Conservation (phyloP, 371 early-diverging fungal genomes). For the Mycotypha africana region DNA sequence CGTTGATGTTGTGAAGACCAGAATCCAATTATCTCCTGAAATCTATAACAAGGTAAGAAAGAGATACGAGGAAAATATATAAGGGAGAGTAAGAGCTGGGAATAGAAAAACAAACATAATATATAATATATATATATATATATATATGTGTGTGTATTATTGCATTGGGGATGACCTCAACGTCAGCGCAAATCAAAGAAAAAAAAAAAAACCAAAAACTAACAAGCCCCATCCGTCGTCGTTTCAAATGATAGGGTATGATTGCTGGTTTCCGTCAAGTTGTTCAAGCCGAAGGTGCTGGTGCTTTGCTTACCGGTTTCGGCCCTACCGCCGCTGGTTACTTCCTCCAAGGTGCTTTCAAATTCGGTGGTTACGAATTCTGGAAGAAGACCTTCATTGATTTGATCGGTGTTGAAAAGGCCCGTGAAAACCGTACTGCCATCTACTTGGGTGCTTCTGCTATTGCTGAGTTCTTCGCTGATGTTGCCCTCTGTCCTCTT, state of each 20-base stretch:
- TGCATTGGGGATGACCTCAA: too few relatives aligned
- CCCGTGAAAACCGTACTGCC: slow-evolving; percentile 75
- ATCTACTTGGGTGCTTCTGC: slow-evolving; percentile 82
- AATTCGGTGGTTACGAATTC: slow-evolving; percentile 90
- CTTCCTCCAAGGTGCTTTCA: slow-evolving; percentile 88
- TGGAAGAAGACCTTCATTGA: slow-evolving; percentile 80
- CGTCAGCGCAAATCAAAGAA: too few relatives aligned
- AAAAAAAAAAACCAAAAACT: neutral
- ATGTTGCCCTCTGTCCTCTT: slow-evolving; percentile 80
- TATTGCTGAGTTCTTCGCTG: slow-evolving; percentile 91
- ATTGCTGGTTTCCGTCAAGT: slow-evolving; percentile 64
- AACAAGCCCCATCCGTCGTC: neutral
- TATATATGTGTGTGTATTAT: neutral
- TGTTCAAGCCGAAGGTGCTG: slow-evolving; percentile 76
- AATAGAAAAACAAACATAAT: neutral
- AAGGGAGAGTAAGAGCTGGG: too few relatives aligned
- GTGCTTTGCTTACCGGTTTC: slow-evolving; percentile 81
- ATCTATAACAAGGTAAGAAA: slow-evolving; percentile 59
- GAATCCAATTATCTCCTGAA: slow-evolving; percentile 63
- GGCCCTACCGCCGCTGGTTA: slow-evolving; percentile 83
- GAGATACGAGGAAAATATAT: too few relatives aligned
- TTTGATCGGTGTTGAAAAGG: slow-evolving; percentile 67
- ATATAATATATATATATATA: neutral
- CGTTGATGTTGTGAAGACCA: slow-evolving; percentile 63
- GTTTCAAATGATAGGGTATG: slow-evolving; percentile 32